Evolutionary conservation across 139 green algal genomes (phyloP), one percentile per base, ranked within the genome.

Genomic region (Trebouxia sp.): DNA sequence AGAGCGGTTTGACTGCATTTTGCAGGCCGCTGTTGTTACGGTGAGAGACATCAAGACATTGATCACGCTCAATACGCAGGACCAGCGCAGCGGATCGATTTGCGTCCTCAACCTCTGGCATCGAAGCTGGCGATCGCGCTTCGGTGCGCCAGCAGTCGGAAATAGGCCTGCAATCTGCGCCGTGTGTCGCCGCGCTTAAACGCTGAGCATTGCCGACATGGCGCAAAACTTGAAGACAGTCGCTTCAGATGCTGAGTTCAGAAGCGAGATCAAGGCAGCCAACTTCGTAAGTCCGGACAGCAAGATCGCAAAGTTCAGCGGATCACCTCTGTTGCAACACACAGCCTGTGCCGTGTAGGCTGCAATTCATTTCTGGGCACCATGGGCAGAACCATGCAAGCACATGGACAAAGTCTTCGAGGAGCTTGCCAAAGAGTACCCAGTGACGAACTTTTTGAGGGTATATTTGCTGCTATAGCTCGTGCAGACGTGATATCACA

Each of bases 301-400:
- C 50, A 58, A 2, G 4, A 17, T 58, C 50, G 26, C 50, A 58
- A 17, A 58, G 15, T 15, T 58, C 2, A 17, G 50, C 50, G 26
- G 26, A 1, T 58, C 20, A 17, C 50, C 50, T 22, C 26, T 58
- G 11, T n/a, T 69, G 56, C n/a, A 35, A 67, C 56, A 30, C n/a
- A n/a, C n/a, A n/a, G n/a, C n/a, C n/a, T n/a, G n/a, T n/a, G n/a
- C n/a, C n/a, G n/a, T n/a, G n/a, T 87, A 94, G 89, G 83, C 85
- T 2, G 85, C 94, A 15, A 84, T 92, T 8, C 87, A 94, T 81
- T 98, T 96, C 80, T 94, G 90, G 90, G 93, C 94, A 3, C 35
- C 42, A 20, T 97, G 94, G 94, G 95, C 89, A 58, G 92, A 94
- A 67, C 93, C 92, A 15, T 97, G 92, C 85, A 88, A 87, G 35